Evolutionary conservation across 768 basidiomycete genomes (phyloP).

Genomic region (Podaxis pistillaris): DNA sequence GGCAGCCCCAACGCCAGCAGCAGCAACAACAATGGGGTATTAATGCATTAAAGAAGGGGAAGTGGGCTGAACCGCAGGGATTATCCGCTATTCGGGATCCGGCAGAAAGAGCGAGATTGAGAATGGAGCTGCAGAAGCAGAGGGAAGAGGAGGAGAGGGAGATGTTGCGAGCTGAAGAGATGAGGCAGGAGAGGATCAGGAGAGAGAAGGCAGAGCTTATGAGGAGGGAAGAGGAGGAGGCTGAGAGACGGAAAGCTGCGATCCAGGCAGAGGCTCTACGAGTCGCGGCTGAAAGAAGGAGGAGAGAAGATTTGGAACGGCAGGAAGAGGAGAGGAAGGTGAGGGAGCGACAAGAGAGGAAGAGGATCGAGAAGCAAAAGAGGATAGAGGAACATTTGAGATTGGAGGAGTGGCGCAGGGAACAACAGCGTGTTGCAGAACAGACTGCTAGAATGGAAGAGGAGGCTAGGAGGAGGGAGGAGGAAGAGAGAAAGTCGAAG

Average conservation of each 20-base stretch:
- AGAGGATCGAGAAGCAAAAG: slow-evolving; percentile 37
- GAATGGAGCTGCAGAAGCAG: slow-evolving; percentile 30
- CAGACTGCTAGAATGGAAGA: slow-evolving; percentile 51
- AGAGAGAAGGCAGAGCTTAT: slow-evolving; percentile 40
- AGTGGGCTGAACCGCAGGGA: slow-evolving; percentile 11
- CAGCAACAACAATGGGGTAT: background rate
- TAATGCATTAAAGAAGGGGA: slow-evolving; percentile 6
- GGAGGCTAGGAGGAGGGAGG: slow-evolving; percentile 43
- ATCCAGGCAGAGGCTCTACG: slow-evolving; percentile 25
- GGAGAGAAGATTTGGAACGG: slow-evolving; percentile 41
- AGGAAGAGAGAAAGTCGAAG: slow-evolving; percentile 39
- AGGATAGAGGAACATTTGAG: slow-evolving; percentile 47
- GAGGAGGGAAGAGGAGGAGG: slow-evolving; percentile 40
- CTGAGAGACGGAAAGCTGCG: slow-evolving; percentile 21
- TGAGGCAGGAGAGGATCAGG: slow-evolving; percentile 37
- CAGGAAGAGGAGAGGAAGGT: slow-evolving; percentile 40
- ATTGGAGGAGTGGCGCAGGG: slow-evolving; percentile 44
- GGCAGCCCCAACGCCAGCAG: background rate
- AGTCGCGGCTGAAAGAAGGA: slow-evolving; percentile 43
- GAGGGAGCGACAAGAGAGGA: slow-evolving; percentile 38
- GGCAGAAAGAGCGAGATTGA: slow-evolving; percentile 30
- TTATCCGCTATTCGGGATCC: slow-evolving; percentile 23
- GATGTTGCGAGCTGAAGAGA: slow-evolving; percentile 42
- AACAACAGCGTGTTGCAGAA: slow-evolving; percentile 50
- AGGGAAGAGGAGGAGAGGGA: slow-evolving; percentile 43